Evolutionary conservation across 169 alveolate genomes (phyloP).

Genomic region (Perkinsus chesapeaki): DNA sequence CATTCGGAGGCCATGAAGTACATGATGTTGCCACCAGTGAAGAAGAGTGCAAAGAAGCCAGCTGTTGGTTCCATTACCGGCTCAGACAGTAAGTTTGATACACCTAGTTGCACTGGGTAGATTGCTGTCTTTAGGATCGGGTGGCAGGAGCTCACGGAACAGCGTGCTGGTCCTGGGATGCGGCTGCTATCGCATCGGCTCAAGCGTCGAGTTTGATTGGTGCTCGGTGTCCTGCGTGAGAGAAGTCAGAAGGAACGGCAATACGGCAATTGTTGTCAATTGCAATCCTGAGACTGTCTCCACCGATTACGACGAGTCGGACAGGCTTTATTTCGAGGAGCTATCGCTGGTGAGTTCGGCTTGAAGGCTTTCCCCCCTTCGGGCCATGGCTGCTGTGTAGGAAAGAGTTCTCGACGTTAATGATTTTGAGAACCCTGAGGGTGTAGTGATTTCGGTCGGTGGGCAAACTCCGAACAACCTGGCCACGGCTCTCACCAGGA

Average conservation of each 20-base stretch:
- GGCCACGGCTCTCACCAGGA: slow-evolving; percentile 38
- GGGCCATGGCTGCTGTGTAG: neutral
- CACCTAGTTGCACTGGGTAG: slow-evolving; percentile 19
- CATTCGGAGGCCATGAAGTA: neutral
- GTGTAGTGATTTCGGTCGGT: slow-evolving; percentile 67
- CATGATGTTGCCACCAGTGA: slow-evolving; percentile 1
- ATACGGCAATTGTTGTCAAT: slow-evolving; percentile 53
- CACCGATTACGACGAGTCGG: slow-evolving; percentile 76
- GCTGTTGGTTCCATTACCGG: slow-evolving; percentile 11
- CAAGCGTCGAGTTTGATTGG: slow-evolving; percentile 80
- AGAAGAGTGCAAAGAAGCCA: neutral
- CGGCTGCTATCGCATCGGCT: slow-evolving; percentile 73
- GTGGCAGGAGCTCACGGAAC: slow-evolving; percentile 23
- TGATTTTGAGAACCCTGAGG: slow-evolving; percentile 56
- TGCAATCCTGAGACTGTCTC: slow-evolving; percentile 84
- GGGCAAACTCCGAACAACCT: slow-evolving; percentile 81
- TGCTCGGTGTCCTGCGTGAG: slow-evolving; percentile 66
- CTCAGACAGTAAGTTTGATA: slow-evolving; percentile 11
- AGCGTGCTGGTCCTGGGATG: slow-evolving; percentile 63
- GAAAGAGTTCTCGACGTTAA: neutral
- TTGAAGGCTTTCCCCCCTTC: slow-evolving; percentile 35
- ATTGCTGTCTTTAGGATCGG: slow-evolving; percentile 24
- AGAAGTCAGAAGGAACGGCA: slow-evolving; percentile 51
- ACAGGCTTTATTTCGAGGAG: slow-evolving; percentile 66
- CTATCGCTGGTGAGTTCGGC: slow-evolving; percentile 54